Evolutionary conservation across 2,329 filamentous ascomycete species (phyloP), one percentile per base, ranked within the genome.

Genomic region (Colletotrichum trifolii): DNA sequence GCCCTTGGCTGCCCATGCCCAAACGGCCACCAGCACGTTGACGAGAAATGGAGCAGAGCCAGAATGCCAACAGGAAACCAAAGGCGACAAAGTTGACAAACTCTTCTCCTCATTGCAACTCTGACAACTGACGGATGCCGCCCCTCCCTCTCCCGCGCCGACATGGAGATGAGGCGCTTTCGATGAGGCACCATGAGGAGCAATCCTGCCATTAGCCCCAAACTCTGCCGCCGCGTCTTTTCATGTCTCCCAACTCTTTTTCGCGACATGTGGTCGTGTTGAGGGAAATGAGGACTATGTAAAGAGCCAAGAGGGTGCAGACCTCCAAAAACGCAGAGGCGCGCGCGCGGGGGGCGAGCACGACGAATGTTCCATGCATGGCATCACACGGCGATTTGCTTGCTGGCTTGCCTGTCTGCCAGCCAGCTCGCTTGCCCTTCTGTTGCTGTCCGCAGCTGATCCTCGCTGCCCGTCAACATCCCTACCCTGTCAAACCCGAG

Each of bases 381-480:
- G 33, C 39, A 36, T 45, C 33, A 15, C 13, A 25, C 25, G 3
- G 25, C 25, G 4, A 25, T 25, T 25, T 25, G 25, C 25, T 17
- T 17, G 17, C 17, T 17, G 17, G 17, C 17, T 17, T 17, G 17
- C 17, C 17, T 17, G 17, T 17, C 17, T 17, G 17, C 17, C 17
- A 17, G 17, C 17, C 17, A 17, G 17, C 17, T 25, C 25, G 25
- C 25, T 25, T 25, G 25, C 25, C 38, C 6, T 9, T 13, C 13
- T 9, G 38, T 13, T 40, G 38, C 12, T n/a, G 25, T 9, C 33
- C 17, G 53, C 36, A 34, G 50, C 50, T 49, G 57, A 64, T 64
- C 61, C 50, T 47, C 50, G 25, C 57, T 61, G 50, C 45, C 45
- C 50, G 61, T 64, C 61, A 64, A 61, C 57, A 64, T 64, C 61